These are phyloP conservation scores for Luffa aegyptiaca DNA, from an alignment of 306 rosid genomes.

Conservation along the genomic window DNA sequence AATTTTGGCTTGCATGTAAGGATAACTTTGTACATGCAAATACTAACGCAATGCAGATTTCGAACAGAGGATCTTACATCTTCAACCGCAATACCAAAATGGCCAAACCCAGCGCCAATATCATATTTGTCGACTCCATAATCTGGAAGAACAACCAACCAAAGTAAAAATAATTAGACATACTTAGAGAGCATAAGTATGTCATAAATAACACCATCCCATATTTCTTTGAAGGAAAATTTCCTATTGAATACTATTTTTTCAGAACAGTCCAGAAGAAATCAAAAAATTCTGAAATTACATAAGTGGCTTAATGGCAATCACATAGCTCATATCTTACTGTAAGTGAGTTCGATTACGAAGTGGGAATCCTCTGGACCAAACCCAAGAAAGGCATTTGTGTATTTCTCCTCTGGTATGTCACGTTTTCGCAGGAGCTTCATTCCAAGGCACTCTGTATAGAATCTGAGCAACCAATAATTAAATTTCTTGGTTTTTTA, in stretches of 20 bases:
- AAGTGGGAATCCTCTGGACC: conserved; percentile 90
- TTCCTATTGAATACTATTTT: background rate
- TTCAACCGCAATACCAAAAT: conserved; percentile 84
- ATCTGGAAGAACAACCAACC: conserved; percentile 40
- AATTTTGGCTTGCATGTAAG: background rate
- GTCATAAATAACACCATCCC: background rate
- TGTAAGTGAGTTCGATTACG: conserved; percentile 74
- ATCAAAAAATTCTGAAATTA: background rate
- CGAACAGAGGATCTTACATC: conserved; percentile 47
- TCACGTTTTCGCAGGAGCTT: conserved; percentile 73
- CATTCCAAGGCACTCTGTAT: conserved; percentile 79
- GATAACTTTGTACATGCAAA: background rate
- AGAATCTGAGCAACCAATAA: conserved; percentile 53
- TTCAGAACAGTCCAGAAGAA: background rate
- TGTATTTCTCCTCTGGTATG: conserved; percentile 75
- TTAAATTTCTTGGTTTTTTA: background rate
- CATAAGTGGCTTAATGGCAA: conserved; percentile 2
- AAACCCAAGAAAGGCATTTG: conserved; percentile 79
- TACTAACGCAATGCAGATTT: background rate
- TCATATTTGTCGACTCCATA: conserved; percentile 73
- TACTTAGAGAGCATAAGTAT: background rate
- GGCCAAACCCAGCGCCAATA: conserved; percentile 74
- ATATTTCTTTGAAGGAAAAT: background rate
- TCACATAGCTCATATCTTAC: conserved; percentile 34
- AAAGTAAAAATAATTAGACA: background rate